Conservation (phyloP, 1,139 yeast genomes). For the Hemisphaericaspora lyxosophila region DNA sequence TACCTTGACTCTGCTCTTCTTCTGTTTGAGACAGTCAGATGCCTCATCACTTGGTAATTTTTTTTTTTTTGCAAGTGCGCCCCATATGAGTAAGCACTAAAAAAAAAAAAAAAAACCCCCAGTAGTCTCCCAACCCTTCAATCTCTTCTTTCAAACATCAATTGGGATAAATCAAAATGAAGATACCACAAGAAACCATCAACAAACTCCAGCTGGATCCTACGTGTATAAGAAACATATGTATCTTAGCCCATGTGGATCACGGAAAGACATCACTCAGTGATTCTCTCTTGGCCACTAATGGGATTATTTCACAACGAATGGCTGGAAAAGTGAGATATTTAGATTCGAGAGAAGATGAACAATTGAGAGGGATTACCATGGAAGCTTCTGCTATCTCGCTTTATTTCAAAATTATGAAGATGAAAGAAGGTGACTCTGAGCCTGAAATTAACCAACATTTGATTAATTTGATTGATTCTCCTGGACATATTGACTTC, state of each 20-base stretch:
- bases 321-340: slow-evolving; percentile 95
- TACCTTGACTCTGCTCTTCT: too few species aligned
- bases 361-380: slow-evolving; percentile 92
- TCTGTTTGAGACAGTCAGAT: too few species aligned
- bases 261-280: slow-evolving; percentile 97
- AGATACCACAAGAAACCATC: slow-evolving; percentile 61
- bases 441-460: slow-evolving; percentile 64
- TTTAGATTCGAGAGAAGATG: slow-evolving; percentile 93
- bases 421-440: slow-evolving; percentile 33
- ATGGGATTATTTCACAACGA: slow-evolving; percentile 92
- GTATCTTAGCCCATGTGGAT: slow-evolving; percentile 97
- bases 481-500: slow-evolving; percentile 98
- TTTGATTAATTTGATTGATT: slow-evolving; percentile 87
- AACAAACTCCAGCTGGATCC: slow-evolving; percentile 69
- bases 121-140: not conserved
- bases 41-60: not conserved
- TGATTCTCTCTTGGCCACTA: slow-evolving; percentile 88
- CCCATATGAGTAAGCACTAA: too few species aligned
- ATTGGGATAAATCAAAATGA: slow-evolving; percentile 39
- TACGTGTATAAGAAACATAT: slow-evolving; percentile 75
- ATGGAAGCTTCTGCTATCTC: slow-evolving; percentile 97
- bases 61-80: not conserved
- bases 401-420: slow-evolving; percentile 68
- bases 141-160: too few species aligned
- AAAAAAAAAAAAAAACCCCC: too few species aligned